Base-by-base conservation (phyloP, 441 rosid genomes). In the Arabidopsis lyrata region DNA sequence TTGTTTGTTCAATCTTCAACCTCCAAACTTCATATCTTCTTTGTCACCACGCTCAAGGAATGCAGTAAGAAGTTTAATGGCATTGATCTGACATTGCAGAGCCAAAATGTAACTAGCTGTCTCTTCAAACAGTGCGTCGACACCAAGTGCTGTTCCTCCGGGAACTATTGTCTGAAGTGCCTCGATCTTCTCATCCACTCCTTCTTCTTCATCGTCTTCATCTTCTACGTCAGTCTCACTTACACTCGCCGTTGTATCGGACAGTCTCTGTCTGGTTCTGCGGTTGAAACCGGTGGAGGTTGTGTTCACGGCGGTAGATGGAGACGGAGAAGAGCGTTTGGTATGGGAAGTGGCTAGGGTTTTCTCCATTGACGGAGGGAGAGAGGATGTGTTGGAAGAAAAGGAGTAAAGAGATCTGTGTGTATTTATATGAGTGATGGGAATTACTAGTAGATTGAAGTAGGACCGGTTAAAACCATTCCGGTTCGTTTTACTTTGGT, bases 131-230 rank as follows among this genome's bases (percentile, higher is more conserved):
- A 90, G 67, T 72, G 78, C 78, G 54, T 87, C 96, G 3, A 77
- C 80, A 15, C 82, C 88, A 6, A 88, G 84, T 2, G 69, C 57
- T 5, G 77, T 84, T n/a, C 90, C 90, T 32, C 93, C 96, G 0
- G 96, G 96, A 20, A 90, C 88, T 61, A 88, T 86, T 80, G 82
- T 88, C 84, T 87, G 89, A 82, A 90, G 81, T 41, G 87, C 84
- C 66, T 48, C 80, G 10, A 90, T 87, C 88, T 84, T 90, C 36
- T 68, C 81, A 54, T 81, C 87, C 15, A 90, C 83, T 67, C 54
- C 74, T 66, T 71, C 74, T 50, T 72, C 64, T 31, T 78, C 88
- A 4, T 78, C 75, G 0, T 86, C 86, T 0, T 58, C 86, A 1
- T 79, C 84, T 3, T 72, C 75, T 8, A 41, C 54, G 2, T 4